Base-by-base conservation (phyloP, 371 early-diverging fungal species). In the Nematocida parisii region DNA sequence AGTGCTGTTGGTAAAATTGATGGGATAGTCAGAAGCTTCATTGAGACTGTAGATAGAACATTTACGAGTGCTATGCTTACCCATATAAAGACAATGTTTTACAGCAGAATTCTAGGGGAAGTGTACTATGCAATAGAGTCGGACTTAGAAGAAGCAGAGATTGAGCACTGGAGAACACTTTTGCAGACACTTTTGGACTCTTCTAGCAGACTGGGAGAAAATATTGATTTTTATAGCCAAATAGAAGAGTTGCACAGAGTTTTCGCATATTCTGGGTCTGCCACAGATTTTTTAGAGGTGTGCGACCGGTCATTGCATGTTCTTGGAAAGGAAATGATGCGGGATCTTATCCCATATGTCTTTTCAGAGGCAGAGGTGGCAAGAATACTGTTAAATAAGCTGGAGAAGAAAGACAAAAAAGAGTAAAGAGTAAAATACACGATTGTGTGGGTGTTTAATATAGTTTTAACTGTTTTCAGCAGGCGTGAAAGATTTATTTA, bases 361-460 rank as follows among this genome's bases (percentile, higher is more conserved):
- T 73, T 73, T 46, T 15, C n/a, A 18, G 62, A 73, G 4, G n/a
- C 7, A 9, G 20, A 15, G 4, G 60, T 27, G 24, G 18, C 45
- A 9, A 13, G 42, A 22, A 62, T 9, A 7, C 15, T 73, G 18
- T 33, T 61, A 20, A 50, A 39, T 24, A 22, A 73, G 18, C 27
- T 73, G 5, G 46, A 73, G 50, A 73, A 73, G 50, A 15, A 46
- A 18, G 62, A 73, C n/a, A 73, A 73, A 39, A 60, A 52, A 39
- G 73, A 60, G 24, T 73, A 50, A 33, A 11, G 18, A 70, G n/a
- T 54, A 20, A 13, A 54, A 54, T 54, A 20, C 54, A 20, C 3
- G 2, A 13, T 3, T 54, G 54, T 54, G 2, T 1, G 15, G 13
- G 2, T 54, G 54, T 54, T 13, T 20, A 54, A 54, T 54, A 20